Evolutionary conservation across 768 basidiomycete species (phyloP), one percentile per base, ranked within the genome.

Genomic region (Russula foetens): DNA sequence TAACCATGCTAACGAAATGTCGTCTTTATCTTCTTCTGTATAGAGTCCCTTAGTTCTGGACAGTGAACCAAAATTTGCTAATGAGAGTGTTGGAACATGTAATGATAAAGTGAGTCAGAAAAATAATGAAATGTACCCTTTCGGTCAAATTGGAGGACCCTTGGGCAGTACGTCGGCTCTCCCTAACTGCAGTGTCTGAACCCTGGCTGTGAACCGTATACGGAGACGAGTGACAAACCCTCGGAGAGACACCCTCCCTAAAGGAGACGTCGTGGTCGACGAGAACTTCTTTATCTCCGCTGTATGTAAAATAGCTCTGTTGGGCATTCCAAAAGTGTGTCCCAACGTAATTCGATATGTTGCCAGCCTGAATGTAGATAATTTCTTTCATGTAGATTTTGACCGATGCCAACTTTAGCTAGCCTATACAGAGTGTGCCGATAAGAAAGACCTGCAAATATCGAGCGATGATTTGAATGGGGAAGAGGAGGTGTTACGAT

Each of bases 311-410:
- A 69, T 90, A 90, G 63, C 72, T 78, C 70, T 89, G 85, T 70
- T 90, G 88, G 1, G 86, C 80, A 67, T 90, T 90, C 88, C 88
- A 92, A 66, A 88, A 90, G 67, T 91, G 89, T 0, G 87, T 82
- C 48, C 87, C 88, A 21, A 79, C 71, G 67, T 84, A 83, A 67
- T 91, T 90, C 21, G 88, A 78, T 46, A 81, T 67, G 35, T 75
- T 70, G 57, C 88, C 88, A 0, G 86, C 86, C 71, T 91, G 89
- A 53, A 92, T 75, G 70, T 92, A 85, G 59, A 92, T 71, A 62
- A 90, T 88, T 69, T 92, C 89, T 68, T 79, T 83, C 88, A 90
- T 90, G 58, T 56, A 47, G 21, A 21, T 31, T 31, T 28, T 23
- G 24, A 23, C 28, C 3, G 38, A 38, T 15, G 26, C 28, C 19